These are phyloP conservation scores for Phytophthora pini DNA, from an alignment of 352 stramenopile genomes.

Conservation along the genomic window DNA sequence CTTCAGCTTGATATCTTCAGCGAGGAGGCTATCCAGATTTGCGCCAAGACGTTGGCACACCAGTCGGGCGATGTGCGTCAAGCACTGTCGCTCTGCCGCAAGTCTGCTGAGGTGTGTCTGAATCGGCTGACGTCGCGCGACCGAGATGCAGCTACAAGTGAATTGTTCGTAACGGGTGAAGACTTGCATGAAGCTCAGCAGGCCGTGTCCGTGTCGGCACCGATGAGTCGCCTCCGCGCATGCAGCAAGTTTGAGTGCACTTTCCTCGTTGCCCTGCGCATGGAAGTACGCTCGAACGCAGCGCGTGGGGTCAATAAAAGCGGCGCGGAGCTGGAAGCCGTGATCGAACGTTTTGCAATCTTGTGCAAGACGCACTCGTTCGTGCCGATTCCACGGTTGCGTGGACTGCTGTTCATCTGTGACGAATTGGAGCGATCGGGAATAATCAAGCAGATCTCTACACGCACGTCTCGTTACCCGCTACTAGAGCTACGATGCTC, in stretches of 20 bases:
- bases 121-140: slow-evolving; percentile 36
- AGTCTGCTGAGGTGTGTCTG: slow-evolving; percentile 61
- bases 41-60: slow-evolving; percentile 69
- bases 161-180: slow-evolving; percentile 52
- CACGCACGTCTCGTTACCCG: slow-evolving; percentile 57
- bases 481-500: slow-evolving; percentile 65
- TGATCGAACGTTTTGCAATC: slow-evolving; percentile 70
- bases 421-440: slow-evolving; percentile 72
- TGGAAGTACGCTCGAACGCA: slow-evolving; percentile 57
- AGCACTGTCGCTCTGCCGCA: slow-evolving; percentile 72
- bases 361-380: slow-evolving; percentile 76
- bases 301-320: slow-evolving; percentile 32
- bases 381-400: slow-evolving; percentile 56
- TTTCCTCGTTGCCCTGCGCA: slow-evolving; percentile 69
- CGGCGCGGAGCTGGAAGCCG: slow-evolving; percentile 60
- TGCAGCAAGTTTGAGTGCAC: slow-evolving; percentile 81
- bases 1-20: slow-evolving; percentile 66
- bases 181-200: slow-evolving; percentile 64
- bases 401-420: slow-evolving; percentile 62
- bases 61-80: slow-evolving; percentile 73
- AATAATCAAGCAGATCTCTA: slow-evolving; percentile 55
- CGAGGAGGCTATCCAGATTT: slow-evolving; percentile 66
- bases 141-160: neutral
- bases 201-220: slow-evolving; percentile 60
- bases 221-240: slow-evolving; percentile 54